Percentiles rank a stretch among this genome's conserved stretches.
phyloP scores from a whole-genome alignment of 805 yeast genomes.

The Spathaspora gorwiae region DNA sequence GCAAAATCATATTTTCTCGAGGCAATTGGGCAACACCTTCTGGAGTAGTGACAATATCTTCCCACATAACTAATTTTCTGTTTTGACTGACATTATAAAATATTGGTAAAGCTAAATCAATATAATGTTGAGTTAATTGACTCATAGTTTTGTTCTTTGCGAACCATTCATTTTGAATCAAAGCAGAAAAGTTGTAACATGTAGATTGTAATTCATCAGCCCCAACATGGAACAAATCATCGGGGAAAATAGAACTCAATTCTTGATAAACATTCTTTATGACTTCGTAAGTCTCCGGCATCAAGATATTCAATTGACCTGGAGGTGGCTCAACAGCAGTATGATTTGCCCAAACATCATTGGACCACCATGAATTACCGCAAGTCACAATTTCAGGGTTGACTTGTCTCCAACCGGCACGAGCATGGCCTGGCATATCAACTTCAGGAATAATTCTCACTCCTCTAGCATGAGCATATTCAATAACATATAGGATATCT shows the following conservation, averaged over 20 bases:
- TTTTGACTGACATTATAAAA: constrained; percentile 14
- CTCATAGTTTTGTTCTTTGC: constrained; percentile 21
- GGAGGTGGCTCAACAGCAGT: constrained; percentile 37
- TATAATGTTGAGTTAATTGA: constrained; percentile 31
- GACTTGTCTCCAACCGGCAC: constrained; percentile 34
- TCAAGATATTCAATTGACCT: constrained; percentile 35
- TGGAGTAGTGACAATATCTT: constrained; percentile 25
- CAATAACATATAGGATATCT: constrained; percentile 23
- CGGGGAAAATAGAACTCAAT: constrained; percentile 25
- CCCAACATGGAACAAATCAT: constrained; percentile 40
- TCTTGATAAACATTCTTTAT: constrained; percentile 31
- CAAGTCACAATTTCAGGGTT: constrained; percentile 27
- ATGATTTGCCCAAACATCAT: constrained; percentile 14
- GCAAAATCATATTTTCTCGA: constrained; percentile 26
- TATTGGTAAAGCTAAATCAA: constrained; percentile 31
- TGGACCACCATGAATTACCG: constrained; percentile 21
- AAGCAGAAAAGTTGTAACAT: constrained; percentile 29
- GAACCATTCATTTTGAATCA: constrained; percentile 22
- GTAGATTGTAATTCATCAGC: constrained; percentile 31
- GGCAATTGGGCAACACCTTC: constrained; percentile 24
- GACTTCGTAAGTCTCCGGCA: constrained; percentile 27
- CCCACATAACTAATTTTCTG: constrained; percentile 38
- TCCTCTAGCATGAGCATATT: constrained; percentile 32
- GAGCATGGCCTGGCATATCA: constrained; percentile 40
- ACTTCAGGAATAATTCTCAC: constrained; percentile 39